Evolutionary conservation across 345 rosid genomes (phyloP).

Genomic region (Punica granatum): DNA sequence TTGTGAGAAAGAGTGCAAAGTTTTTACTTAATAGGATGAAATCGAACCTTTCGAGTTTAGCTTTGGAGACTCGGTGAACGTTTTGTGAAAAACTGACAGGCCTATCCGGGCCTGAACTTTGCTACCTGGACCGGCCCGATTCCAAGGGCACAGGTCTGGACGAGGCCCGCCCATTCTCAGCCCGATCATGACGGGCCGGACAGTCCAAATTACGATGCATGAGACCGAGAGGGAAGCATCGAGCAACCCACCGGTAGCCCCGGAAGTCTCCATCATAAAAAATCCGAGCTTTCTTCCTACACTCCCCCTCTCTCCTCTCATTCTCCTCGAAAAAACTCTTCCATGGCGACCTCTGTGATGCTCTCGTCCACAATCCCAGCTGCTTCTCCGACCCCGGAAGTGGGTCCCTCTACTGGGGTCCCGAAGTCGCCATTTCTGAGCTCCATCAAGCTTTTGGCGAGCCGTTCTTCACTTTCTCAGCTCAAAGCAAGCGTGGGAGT

Average conservation of each 20-base stretch:
- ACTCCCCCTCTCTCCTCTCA: neutral
- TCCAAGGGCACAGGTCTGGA: too few relatives aligned
- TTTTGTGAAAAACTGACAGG: too few relatives aligned
- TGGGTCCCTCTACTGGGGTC: neutral
- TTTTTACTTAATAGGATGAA: too few relatives aligned
- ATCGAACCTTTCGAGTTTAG: too few relatives aligned
- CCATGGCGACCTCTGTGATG: conserved; percentile 42
- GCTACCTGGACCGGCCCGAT: too few relatives aligned
- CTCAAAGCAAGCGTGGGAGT: neutral
- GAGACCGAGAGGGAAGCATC: neutral
- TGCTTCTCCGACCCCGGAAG: conserved; percentile 3
- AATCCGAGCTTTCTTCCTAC: neutral
- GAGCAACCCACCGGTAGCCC: neutral
- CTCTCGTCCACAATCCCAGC: conserved; percentile 10
- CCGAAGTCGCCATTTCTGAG: conserved; percentile 12
- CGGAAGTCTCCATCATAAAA: neutral
- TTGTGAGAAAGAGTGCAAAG: too few relatives aligned
- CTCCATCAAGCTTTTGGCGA: neutral
- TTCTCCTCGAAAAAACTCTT: neutral
- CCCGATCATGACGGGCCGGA: neutral
- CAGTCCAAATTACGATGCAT: neutral
- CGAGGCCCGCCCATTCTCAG: too few relatives aligned
- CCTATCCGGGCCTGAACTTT: too few relatives aligned
- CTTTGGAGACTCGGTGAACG: too few relatives aligned
- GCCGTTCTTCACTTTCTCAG: neutral